phyloP scores from a whole-genome alignment of 805 yeast genomes.

The Suhomyces kilbournensis region DNA sequence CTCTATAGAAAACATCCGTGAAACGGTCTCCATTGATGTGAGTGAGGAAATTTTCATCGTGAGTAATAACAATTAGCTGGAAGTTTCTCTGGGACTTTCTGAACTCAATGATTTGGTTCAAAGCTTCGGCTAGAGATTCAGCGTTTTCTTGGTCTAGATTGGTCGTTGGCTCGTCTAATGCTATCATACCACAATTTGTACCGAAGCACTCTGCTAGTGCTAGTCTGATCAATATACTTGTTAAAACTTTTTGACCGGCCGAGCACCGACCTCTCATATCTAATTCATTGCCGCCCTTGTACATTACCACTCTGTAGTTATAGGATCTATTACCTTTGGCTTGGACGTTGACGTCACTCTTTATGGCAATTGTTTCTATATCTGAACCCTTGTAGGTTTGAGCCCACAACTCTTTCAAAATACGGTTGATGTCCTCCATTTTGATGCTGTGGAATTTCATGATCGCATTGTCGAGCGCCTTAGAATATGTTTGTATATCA shows the following conservation, averaged over 20 bases:
- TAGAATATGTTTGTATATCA: constrained; percentile 77
- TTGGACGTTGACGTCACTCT: constrained; percentile 66
- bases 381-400: constrained; percentile 93
- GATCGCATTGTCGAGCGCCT: constrained; percentile 87
- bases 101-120: constrained; percentile 69
- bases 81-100: constrained; percentile 81
- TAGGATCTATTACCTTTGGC: constrained; percentile 62
- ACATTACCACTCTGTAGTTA: constrained; percentile 93
- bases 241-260: constrained; percentile 95
- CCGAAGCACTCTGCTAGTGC: constrained; percentile 97
- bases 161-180: constrained; percentile 97
- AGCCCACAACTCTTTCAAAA: constrained; percentile 90
- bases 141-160: constrained; percentile 88
- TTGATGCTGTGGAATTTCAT: constrained; percentile 88
- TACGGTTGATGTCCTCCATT: constrained; percentile 88
- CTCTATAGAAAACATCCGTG: constrained; percentile 82
- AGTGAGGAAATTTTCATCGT: constrained; percentile 85
- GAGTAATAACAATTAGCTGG: constrained; percentile 93
- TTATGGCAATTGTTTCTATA: constrained; percentile 83
- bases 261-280: constrained; percentile 99
- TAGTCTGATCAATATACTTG: constrained; percentile 84
- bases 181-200: constrained; percentile 89
- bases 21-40: constrained; percentile 83
- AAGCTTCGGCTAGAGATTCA: constrained; percentile 79
- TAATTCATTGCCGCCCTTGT: constrained; percentile 82